Evolutionary conservation across 2,329 filamentous ascomycete genomes (phyloP), one percentile per base, ranked within the genome.

Genomic region (Lithohypha guttulata): DNA sequence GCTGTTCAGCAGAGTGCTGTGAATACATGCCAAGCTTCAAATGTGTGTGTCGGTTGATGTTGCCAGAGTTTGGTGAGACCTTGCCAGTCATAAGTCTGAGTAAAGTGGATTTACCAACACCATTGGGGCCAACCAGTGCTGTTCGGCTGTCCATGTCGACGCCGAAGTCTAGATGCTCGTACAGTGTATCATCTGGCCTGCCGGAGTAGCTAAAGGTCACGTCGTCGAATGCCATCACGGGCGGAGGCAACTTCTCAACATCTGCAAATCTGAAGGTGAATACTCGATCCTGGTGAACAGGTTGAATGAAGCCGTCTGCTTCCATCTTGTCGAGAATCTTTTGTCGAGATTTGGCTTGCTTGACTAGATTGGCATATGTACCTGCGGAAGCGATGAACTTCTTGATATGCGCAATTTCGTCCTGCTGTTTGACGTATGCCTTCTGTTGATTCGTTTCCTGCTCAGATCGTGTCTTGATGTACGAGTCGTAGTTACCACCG

Each of bases 311-410:
- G 52, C 91, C 91, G 57, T 98, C 91, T 54, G 93, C 91, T 74
- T 96, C 89, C 91, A 98, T 98, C 80, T 98, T 98, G 76, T 98
- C 91, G 52, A 96, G 75, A 64, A 96, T 96, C 84, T 98, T 98
- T 68, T 98, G 91, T 50, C 91, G 80, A 29, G 91, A 96, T 75
- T 98, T 98, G 66, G 93, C 93, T 69, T 98, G 91, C 63, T 84
- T 77, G 60, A 98, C 91, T 71, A 98, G 75, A 72, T 98, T 98
- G 76, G 93, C 91, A 59, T 98, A 98, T 45, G 91, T 98, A 87
- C 93, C 91, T 42, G 91, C 91, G 46, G 89, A 95, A 58, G 93
- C 91, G 62, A 98, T 98, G 74, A 98, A 98, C 70, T 96, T 95
- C 75, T 98, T 96, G 75, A 98, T 98, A 73, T 98, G 93, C 53